Evolutionary conservation across 2,329 filamentous ascomycete species (phyloP), one percentile per base, ranked within the genome.

Genomic region (Curvularia hawaiiensis): DNA sequence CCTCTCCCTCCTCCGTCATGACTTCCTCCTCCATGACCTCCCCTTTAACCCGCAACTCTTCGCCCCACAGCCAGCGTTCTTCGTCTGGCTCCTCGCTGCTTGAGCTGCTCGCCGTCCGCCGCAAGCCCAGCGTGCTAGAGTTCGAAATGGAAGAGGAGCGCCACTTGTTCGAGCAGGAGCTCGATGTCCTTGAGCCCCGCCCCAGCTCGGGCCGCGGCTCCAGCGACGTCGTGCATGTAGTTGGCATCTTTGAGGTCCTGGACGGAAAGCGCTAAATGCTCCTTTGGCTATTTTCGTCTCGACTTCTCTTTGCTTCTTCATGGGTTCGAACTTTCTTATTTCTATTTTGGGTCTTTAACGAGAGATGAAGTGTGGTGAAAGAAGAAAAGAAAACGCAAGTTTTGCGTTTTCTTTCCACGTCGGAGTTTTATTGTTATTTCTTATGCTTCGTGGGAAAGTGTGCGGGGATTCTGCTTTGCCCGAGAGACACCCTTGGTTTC

Each of bases 211-310:
- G 53, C 1, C 46, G 52, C 4, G 56, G 63, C 1, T 50, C 50
- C 0, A 64, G 63, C 8, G 68, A 67, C 41, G 68, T 69, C 4
- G 30, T 31, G 30, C 66, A 71, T 44, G 75, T 76, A 31, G 69
- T 75, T 0, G 72, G 75, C 22, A 77, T 77, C 31, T 77, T 77
- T 39, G 72, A 77, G 69, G 75, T 77, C 11, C 52, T 77, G 47
- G 71, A 74, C 30, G 73, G 74, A 1, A 69, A 68, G 61, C 66
- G 58, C 48, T 75, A 64, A 52, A 30, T 9, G 22, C 8, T 1
- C n/a, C 22, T 39, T 38, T 22, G 6, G 31, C 22, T 39, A n/a
- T 43, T 33, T 12, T 12, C 33, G 33, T 35, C 33, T 31, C 10
- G 30, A 31, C 30, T 11, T 31, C 9, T 26, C 6, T 28, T n/a